Conservation (phyloP, 495 filamentous ascomycete genomes). For the Aspergillus heteromorphus region DNA sequence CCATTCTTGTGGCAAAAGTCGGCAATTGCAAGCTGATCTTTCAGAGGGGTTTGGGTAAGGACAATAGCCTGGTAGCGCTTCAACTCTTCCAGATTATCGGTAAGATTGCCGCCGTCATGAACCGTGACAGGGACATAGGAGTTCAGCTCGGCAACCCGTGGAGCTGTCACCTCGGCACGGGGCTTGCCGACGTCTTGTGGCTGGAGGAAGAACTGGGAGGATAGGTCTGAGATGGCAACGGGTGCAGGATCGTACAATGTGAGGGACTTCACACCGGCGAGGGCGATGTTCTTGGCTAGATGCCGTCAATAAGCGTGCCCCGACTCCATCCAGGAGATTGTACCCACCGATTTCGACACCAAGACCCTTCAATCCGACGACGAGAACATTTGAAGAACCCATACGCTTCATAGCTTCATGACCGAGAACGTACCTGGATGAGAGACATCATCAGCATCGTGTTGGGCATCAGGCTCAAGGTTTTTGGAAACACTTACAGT, state of each 20-base stretch:
- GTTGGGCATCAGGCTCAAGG: not conserved
- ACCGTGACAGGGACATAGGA: constrained; percentile 87
- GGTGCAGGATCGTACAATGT: constrained; percentile 85
- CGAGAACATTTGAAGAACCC: constrained; percentile 90
- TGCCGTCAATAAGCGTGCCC: constrained; percentile 6
- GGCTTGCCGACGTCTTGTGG: constrained; percentile 87
- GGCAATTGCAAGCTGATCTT: constrained; percentile 73
- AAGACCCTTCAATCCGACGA: constrained; percentile 86
- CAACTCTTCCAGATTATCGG: constrained; percentile 66
- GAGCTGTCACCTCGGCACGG: constrained; percentile 77
- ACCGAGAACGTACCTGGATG: constrained; percentile 74
- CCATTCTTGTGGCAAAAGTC: constrained; percentile 91
- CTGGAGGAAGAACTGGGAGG: constrained; percentile 93
- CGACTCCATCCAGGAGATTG: not conserved
- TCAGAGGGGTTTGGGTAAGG: constrained; percentile 73
- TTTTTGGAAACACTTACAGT: constrained; percentile 49
- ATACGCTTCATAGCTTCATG: constrained; percentile 99
- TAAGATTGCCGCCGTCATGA: constrained; percentile 59
- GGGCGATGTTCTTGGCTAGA: constrained; percentile 91
- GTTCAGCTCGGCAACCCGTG: constrained; percentile 89
- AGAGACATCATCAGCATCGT: constrained; percentile 8
- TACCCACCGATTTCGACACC: constrained; percentile 84
- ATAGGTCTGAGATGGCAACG: constrained; percentile 76
- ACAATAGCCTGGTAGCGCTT: constrained; percentile 90
- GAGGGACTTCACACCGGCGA: constrained; percentile 87